phyloP scores from a whole-genome alignment of 768 basidiomycete species.

The Hysterangium stoloniferum region DNA sequence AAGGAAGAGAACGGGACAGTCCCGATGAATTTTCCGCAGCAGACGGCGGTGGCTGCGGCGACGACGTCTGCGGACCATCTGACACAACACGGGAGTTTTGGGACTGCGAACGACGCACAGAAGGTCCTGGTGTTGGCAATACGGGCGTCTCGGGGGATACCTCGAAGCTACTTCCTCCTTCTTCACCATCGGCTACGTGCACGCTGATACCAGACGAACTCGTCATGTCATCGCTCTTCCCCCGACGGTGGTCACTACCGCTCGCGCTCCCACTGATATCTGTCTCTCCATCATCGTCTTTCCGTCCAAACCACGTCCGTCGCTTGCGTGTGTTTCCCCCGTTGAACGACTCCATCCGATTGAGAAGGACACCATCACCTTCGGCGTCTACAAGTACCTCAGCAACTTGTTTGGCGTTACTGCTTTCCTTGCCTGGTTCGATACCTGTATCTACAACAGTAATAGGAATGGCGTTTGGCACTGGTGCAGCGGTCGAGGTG shows the following conservation, averaged over 20 bases:
- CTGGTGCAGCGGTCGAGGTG: background rate
- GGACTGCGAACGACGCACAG: background rate
- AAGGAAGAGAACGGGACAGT: slow-evolving; percentile 30
- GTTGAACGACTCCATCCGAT: background rate
- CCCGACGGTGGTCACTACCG: background rate
- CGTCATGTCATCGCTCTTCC: background rate
- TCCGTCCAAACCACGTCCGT: slow-evolving; percentile 1
- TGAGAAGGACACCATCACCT: background rate
- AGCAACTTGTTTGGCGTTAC: background rate
- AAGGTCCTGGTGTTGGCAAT: no score
- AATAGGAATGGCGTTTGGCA: no score
- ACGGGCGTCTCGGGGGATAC: no score
- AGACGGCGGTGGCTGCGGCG: slow-evolving; percentile 30
- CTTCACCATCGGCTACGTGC: background rate
- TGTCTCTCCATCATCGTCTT: background rate
- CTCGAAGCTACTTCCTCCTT: background rate
- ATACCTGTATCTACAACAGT: slow-evolving; percentile 9
- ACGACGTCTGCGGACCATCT: background rate
- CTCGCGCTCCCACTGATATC: no score
- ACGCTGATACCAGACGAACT: no score
- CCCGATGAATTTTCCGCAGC: slow-evolving; percentile 40
- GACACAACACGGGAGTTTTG: background rate
- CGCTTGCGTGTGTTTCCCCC: background rate
- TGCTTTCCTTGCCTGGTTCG: slow-evolving; percentile 4
- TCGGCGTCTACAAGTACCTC: background rate